These are phyloP conservation scores for Yamadazyma endophytica DNA, from an alignment of 805 yeast species.

Conservation along the genomic window DNA sequence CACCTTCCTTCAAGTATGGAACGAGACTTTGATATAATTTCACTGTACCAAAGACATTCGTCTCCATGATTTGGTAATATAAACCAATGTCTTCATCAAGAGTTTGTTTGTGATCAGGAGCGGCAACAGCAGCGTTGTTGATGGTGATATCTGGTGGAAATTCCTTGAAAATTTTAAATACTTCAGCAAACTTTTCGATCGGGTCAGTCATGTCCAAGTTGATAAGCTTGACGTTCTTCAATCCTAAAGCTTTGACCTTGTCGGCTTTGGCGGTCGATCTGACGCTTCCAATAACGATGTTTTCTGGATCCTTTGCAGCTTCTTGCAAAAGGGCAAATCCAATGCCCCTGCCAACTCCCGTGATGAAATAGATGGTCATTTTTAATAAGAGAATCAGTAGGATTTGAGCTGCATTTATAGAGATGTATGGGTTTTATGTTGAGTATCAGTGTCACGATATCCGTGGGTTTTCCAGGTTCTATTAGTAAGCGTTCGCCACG, in stretches of 20 bases:
- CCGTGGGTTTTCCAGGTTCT: no score
- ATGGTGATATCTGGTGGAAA: conserved; percentile 19
- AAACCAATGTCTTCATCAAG: conserved; percentile 5
- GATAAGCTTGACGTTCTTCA: conserved; percentile 6
- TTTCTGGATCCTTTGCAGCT: conserved; percentile 11
- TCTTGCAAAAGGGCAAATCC: conserved; percentile 1
- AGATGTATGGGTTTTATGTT: no score
- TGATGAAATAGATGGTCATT: conserved; percentile 9
- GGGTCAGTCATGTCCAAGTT: conserved; percentile 5
- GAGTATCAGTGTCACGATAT: no score
- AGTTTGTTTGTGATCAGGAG: neutral
- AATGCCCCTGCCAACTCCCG: conserved; percentile 9
- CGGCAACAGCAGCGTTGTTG: conserved; percentile 4
- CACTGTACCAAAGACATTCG: conserved; percentile 8
- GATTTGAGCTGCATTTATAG: no score
- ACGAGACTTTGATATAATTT: conserved; percentile 19
- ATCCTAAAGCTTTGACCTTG: conserved; percentile 1
- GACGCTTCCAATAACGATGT: conserved; percentile 6
- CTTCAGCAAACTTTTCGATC: conserved; percentile 4
- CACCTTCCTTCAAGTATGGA: conserved; percentile 17
- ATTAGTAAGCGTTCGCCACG: no score
- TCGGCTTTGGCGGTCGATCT: conserved; percentile 9
- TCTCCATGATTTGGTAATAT: conserved; percentile 4
- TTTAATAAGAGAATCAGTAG: no score
- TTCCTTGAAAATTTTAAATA: conserved; percentile 5